Percentiles rank a stretch among this genome's conserved stretches.
These are phyloP conservation scores for Mycena belliarum DNA, from an alignment of 768 basidiomycete species.

Conservation along the genomic window DNA sequence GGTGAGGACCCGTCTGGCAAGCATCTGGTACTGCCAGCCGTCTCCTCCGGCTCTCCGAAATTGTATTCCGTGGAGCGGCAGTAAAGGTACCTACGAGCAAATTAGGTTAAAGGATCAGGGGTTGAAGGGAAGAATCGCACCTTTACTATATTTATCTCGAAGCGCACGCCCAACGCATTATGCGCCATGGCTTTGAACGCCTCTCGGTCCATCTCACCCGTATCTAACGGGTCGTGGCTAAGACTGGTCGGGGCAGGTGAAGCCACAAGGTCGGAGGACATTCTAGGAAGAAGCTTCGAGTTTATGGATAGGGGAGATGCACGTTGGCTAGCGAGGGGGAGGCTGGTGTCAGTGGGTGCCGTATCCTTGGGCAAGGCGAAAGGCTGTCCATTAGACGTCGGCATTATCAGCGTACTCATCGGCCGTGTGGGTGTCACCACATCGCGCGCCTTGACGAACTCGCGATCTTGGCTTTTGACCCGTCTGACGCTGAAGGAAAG, in stretches of 20 bases:
- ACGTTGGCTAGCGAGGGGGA: background rate
- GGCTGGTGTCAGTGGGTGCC: slow-evolving; percentile 47
- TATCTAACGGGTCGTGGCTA: slow-evolving; percentile 49
- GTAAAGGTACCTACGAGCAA: slow-evolving; percentile 74
- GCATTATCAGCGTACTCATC: slow-evolving; percentile 56
- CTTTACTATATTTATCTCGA: slow-evolving; percentile 98
- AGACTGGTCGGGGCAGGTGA: slow-evolving; percentile 30
- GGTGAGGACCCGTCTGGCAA: slow-evolving; percentile 84
- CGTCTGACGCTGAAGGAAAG: slow-evolving; percentile 69
- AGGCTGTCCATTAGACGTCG: slow-evolving; percentile 45
- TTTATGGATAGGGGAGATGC: slow-evolving; percentile 48
- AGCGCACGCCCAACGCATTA: slow-evolving; percentile 84
- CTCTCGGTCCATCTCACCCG: slow-evolving; percentile 66
- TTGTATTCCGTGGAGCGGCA: slow-evolving; percentile 95
- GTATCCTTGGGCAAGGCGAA: slow-evolving; percentile 62
- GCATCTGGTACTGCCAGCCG: slow-evolving; percentile 97
- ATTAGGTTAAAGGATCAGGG: slow-evolving; percentile 1
- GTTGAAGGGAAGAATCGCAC: slow-evolving; percentile 41
- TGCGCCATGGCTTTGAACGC: slow-evolving; percentile 73
- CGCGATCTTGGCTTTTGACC: slow-evolving; percentile 53
- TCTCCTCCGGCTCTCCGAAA: slow-evolving; percentile 90
- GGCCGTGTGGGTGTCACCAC: slow-evolving; percentile 27
- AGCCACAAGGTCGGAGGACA: background rate
- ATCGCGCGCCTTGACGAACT: slow-evolving; percentile 33
- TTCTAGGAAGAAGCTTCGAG: slow-evolving; percentile 44